phyloP scores from a whole-genome alignment of 176 grass and related monocot species.

The Oryza rufipogon region DNA sequence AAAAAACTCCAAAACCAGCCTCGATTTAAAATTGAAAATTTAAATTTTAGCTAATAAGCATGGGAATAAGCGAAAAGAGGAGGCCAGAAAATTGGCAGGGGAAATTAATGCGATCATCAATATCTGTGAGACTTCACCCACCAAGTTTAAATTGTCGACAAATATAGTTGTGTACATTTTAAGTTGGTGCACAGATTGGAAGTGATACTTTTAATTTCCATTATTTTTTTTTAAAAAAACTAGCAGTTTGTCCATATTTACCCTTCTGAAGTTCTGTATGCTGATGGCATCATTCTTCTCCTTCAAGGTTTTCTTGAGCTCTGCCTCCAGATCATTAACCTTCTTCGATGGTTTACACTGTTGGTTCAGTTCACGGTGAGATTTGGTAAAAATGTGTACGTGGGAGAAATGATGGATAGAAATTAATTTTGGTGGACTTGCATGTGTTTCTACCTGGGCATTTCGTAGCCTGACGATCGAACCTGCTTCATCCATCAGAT shows the following conservation, averaged over 20 bases:
- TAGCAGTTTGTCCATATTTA: constrained; percentile 31
- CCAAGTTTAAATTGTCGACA: too few relatives aligned
- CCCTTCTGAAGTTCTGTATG: constrained; percentile 87
- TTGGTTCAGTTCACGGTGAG: background rate
- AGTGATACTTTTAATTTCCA: background rate
- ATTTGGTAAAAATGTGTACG: background rate
- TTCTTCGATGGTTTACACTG: too few relatives aligned
- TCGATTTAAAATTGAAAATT: too few relatives aligned
- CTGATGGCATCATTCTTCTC: constrained; percentile 87
- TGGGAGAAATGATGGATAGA: constrained; percentile 11
- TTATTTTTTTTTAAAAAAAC: constrained; percentile 18
- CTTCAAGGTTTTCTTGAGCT: constrained; percentile 76
- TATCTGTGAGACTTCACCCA: too few relatives aligned
- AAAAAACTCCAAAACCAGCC: too few relatives aligned
- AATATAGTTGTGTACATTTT: background rate
- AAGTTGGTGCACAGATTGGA: constrained; percentile 17
- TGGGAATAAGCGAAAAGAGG: too few relatives aligned
- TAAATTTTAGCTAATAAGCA: too few relatives aligned
- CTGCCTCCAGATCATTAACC: constrained; percentile 47
- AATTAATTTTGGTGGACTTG: background rate
- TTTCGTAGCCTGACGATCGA: constrained; percentile 78
- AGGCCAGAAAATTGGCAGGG: too few relatives aligned
- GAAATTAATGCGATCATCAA: too few relatives aligned
- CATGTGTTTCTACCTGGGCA: constrained; percentile 55
- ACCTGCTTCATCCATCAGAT: constrained; percentile 90